phyloP scores from a whole-genome alignment of 1,139 yeast genomes.

The Hemisphaericaspora subhashii region DNA sequence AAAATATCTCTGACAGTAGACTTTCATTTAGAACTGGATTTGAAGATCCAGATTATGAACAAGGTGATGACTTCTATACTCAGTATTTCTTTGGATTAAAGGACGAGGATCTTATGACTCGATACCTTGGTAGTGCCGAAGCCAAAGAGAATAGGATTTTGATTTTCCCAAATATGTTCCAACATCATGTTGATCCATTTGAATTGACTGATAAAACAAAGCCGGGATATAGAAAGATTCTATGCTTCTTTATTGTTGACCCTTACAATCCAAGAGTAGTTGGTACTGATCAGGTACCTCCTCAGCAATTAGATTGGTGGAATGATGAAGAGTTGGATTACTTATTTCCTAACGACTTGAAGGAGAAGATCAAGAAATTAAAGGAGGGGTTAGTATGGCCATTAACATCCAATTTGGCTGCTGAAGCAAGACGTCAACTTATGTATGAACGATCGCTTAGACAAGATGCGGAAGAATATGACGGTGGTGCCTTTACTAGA shows the following conservation, averaged over 20 bases:
- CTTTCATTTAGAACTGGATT: conserved; percentile 32
- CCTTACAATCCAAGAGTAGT: conserved; percentile 32
- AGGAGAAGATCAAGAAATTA: conserved; percentile 11
- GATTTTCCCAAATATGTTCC: conserved; percentile 41
- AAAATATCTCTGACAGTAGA: conserved; percentile 37
- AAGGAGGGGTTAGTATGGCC: conserved; percentile 18
- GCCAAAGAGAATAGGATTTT: conserved; percentile 29
- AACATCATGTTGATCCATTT: conserved; percentile 43
- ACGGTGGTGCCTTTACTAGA: conserved; percentile 18
- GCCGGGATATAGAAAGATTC: conserved; percentile 40
- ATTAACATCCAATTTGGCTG: conserved; percentile 25
- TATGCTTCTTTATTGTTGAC: conserved; percentile 42
- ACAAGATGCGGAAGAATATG: conserved; percentile 13
- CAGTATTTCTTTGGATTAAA: conserved; percentile 27
- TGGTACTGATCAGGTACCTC: conserved; percentile 37
- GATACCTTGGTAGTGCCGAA: conserved; percentile 25
- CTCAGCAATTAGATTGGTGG: conserved; percentile 44
- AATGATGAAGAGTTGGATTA: conserved; percentile 17
- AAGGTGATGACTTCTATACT: conserved; percentile 30
- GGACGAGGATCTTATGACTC: conserved; percentile 27
- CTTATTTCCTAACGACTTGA: conserved; percentile 14
- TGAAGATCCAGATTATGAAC: conserved; percentile 40
- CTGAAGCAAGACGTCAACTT: conserved; percentile 24
- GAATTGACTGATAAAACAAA: conserved; percentile 34
- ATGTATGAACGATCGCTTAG: conserved; percentile 33